Base-by-base conservation (phyloP, 495 filamentous ascomycete genomes). In the Ramalina peruviana region DNA sequence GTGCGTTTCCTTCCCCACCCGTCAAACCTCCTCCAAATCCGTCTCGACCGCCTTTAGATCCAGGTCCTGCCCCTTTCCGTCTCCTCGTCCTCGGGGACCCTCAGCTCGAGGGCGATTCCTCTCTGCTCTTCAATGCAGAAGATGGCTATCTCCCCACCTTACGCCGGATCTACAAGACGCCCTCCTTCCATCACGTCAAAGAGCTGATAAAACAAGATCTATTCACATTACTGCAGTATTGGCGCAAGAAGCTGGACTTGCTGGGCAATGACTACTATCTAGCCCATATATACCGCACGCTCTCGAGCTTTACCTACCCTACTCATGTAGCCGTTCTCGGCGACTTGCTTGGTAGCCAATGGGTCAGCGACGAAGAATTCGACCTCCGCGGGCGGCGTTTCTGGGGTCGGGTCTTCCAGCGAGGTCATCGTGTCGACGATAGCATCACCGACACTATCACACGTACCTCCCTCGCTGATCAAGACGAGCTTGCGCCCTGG, bases 221-320 rank as follows among this genome's bases (percentile, higher is more conserved):
- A 36, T 82, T 78, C 23, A 69, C 77, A 54, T 63, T 73, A 1
- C 54, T 85, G 33, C 67, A 80, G 43, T 76, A 74, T 13, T 69
- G 67, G 25, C 77, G 83, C 54, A 98, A 98, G 67, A 74, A 76
- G 15, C 62, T 98, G 53, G 92, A 98, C 61, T 74, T 94, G 3
- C 72, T 85, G 52, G 92, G 93, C 1, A 98, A 98, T 65, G 92
- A 98, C 64, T 88, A 79, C 55, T 98, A 96, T 65, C 78, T 98
- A 7, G 83, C 85, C 10, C 92, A 96, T 61, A 84, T 96, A 43
- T 96, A 92, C 68, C 78, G 86, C n/a, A 86, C 81, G 0, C 61
- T 94, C 16, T 74, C 75, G 53, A 90, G 85, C 79, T 88, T 81
- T 79, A 76, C 80, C 4, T 62, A 71, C 20, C 92, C 92, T 21